Conservation (phyloP, 2,329 filamentous ascomycete genomes). For the Cladosporium velox region DNA sequence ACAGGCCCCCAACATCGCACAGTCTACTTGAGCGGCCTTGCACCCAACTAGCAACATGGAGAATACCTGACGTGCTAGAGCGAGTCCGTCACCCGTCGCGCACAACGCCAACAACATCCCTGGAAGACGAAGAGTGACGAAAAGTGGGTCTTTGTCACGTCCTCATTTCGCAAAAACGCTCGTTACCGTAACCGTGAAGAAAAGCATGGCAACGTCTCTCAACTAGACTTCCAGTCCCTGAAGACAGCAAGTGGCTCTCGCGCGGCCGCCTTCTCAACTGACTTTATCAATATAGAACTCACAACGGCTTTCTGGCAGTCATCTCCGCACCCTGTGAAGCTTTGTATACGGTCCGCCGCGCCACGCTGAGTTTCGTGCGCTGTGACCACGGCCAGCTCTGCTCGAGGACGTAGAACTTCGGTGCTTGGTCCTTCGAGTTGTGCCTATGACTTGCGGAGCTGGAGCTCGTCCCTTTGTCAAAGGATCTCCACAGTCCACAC, state of each 20-base stretch:
- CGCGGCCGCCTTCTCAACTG: neutral
- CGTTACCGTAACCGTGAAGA: neutral
- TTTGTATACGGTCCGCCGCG: neutral
- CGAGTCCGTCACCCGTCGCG: neutral
- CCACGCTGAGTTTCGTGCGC: neutral
- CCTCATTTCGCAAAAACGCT: constrained; percentile 15
- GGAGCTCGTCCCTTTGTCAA: neutral
- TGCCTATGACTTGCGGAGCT: neutral
- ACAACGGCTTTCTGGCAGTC: neutral
- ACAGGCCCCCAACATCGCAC: constrained; percentile 4
- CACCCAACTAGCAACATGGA: neutral
- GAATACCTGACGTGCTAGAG: neutral
- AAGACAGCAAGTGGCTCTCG: neutral
- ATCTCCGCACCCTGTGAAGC: neutral
- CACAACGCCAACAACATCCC: neutral
- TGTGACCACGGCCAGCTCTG: neutral
- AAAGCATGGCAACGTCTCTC: neutral
- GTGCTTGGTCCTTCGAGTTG: neutral
- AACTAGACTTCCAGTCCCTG: neutral
- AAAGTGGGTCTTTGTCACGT: constrained; percentile 12
- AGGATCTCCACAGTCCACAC: neutral
- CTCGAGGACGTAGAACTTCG: neutral
- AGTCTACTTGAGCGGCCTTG: constrained; percentile 1
- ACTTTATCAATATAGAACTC: neutral
- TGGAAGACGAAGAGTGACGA: neutral